Conservation (phyloP, 208 protist species). For the Acanthamoeba triangularis region DNA sequence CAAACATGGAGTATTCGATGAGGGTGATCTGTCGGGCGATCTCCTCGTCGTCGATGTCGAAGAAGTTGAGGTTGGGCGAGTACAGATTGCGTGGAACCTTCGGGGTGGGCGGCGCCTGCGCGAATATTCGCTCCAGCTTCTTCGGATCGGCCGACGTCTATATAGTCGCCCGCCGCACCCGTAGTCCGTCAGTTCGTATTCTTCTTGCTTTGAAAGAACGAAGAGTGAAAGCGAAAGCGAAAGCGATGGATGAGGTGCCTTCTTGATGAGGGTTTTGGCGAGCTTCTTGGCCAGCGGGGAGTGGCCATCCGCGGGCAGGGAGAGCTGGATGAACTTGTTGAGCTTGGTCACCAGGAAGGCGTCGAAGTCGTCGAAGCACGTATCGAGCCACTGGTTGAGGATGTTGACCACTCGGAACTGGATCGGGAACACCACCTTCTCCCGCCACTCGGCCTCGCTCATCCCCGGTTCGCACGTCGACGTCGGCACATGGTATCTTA, state of each 20-base stretch:
- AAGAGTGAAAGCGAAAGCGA: not conserved
- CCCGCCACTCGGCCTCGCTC: slow-evolving; percentile 21
- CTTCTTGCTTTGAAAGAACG: not conserved
- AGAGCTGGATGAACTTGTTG: slow-evolving; percentile 64
- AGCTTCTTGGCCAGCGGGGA: slow-evolving; percentile 41
- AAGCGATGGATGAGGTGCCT: slow-evolving; percentile 15
- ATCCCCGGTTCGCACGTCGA: slow-evolving; percentile 24
- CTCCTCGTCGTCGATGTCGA: slow-evolving; percentile 86
- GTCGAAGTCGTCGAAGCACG: slow-evolving; percentile 71
- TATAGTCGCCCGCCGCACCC: no score
- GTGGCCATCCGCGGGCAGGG: slow-evolving; percentile 37
- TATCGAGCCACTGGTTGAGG: slow-evolving; percentile 55
- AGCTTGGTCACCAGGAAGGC: slow-evolving; percentile 63
- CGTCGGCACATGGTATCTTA: not conserved
- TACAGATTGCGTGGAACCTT: slow-evolving; percentile 51
- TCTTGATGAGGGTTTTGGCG: slow-evolving; percentile 59
- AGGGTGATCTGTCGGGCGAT: slow-evolving; percentile 75
- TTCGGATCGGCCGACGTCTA: slow-evolving; percentile 23
- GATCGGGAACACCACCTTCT: slow-evolving; percentile 54
- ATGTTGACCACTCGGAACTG: slow-evolving; percentile 64
- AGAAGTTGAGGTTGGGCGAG: slow-evolving; percentile 60
- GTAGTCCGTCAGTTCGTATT: no score
- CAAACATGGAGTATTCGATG: slow-evolving; percentile 62
- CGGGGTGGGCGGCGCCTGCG: slow-evolving; percentile 14
- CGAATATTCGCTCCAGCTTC: slow-evolving; percentile 47